Evolutionary conservation across 768 basidiomycete genomes (phyloP), one percentile per base, ranked within the genome.

Genomic region (Naganishia friedmannii): DNA sequence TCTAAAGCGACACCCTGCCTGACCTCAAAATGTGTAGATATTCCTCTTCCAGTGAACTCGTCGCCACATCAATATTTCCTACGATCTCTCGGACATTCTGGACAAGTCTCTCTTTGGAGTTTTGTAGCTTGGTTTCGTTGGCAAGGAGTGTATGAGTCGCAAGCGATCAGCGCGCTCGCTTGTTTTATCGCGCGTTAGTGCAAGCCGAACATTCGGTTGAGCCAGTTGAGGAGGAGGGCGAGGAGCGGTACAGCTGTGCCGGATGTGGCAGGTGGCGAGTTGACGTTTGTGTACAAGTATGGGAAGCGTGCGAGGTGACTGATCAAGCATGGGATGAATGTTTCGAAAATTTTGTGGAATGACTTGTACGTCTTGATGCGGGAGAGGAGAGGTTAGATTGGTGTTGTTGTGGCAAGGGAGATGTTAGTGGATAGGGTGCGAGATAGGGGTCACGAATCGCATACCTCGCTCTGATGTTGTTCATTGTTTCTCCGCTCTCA

Each of bases 161-260:
- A 90, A 88, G 91, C 90, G 32, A 98, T 85, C 48, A 95, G 91
- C 2, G 94, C 96, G 0, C 93, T 90, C 0, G 96, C 98, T 78
- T 99, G 95, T 21, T 96, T 86, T 80, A 99, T 94, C 72, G 91
- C 91, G 53, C 96, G 90, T 37, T 98, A 89, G 71, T 92, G 92
- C 3, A 93, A 95, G 0, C 92, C 92, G 0, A 92, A 92, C 89
- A 97, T 94, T 55, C 93, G 88, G 51, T 91, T 87, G 29, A 97
- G 88, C 96, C 96, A 98, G 51, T 90, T 86, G 75, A 93, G 89
- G 10, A 95, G 83, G 0, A 91, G 91, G 13, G 87, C 85, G 80
- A 94, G 86, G 53, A 97, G 84, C 60, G 90, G 88, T 0, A 73
- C 69, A 21, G 74, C 53, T 39, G 78, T 76, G 19, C 70, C 60